These are phyloP conservation scores for Macaranga tanarius DNA, from an alignment of 441 rosid species.

Conservation along the genomic window DNA sequence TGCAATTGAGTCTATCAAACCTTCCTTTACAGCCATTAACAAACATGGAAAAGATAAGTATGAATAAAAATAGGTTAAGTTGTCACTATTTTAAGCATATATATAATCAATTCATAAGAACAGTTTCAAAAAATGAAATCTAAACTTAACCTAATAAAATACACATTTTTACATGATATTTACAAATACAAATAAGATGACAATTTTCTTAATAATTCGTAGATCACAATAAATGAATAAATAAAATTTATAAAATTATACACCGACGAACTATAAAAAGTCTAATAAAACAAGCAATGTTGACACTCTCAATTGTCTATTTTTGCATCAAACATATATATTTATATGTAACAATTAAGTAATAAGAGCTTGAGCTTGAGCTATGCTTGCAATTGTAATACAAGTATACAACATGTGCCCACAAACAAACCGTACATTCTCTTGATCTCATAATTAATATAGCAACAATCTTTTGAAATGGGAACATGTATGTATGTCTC, in stretches of 20 bases:
- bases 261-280: constrained; percentile 6
- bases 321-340: neutral
- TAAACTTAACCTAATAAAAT: neutral
- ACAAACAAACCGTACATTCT: neutral
- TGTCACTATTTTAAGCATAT: neutral
- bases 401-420: neutral
- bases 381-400: no score
- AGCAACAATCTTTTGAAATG: constrained; percentile 7
- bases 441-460: neutral
- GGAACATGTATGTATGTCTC: constrained; percentile 13
- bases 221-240: neutral
- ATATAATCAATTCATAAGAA: neutral
- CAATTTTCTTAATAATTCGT: neutral
- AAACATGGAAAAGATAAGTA: neutral
- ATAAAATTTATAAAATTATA: neutral
- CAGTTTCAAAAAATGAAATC: neutral
- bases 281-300: neutral
- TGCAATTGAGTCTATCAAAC: constrained; percentile 5
- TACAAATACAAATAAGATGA: no score
- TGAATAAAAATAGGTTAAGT: constrained; percentile 8
- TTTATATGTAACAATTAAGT: no score
- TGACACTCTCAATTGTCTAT: constrained; percentile 3
- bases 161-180: neutral
- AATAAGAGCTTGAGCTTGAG: no score
- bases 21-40: neutral